Evolutionary conservation across 176 grass and related monocot genomes (phyloP).

Genomic region (Saccharum spontaneum): DNA sequence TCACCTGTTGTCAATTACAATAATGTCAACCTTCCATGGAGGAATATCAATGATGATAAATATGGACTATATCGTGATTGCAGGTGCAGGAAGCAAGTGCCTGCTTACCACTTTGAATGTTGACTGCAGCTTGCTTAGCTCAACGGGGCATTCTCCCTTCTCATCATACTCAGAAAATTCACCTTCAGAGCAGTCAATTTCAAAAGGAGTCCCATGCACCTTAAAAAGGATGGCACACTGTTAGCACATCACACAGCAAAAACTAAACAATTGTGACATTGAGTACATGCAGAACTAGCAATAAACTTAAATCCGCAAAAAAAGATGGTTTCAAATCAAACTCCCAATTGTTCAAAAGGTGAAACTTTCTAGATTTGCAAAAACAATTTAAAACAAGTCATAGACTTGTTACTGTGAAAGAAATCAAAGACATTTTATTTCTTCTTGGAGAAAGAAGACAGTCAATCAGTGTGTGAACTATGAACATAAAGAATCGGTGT

Average conservation of each 20-base stretch:
- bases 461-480: background rate
- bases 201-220: slow-evolving; percentile 60
- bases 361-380: background rate
- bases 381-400: background rate
- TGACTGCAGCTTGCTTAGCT: slow-evolving; percentile 63
- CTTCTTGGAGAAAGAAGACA: background rate
- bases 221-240: slow-evolving; percentile 16
- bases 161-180: slow-evolving; percentile 95
- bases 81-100: background rate
- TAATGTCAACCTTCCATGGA: slow-evolving; percentile 13
- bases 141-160: slow-evolving; percentile 77
- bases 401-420: background rate
- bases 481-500: background rate
- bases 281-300: background rate
- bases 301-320: slow-evolving; percentile 8
- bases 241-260: slow-evolving; percentile 26
- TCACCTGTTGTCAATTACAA: slow-evolving; percentile 36
- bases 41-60: background rate
- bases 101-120: slow-evolving; percentile 83
- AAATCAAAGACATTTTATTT: slow-evolving; percentile 3
- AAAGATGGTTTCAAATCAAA: background rate
- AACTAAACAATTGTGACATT: background rate
- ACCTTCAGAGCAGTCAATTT: slow-evolving; percentile 82
- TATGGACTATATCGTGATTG: background rate
- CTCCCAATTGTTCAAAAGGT: background rate